phyloP scores from a whole-genome alignment of 371 early-diverging fungal species.

The Polyrhizophydium stewartii region DNA sequence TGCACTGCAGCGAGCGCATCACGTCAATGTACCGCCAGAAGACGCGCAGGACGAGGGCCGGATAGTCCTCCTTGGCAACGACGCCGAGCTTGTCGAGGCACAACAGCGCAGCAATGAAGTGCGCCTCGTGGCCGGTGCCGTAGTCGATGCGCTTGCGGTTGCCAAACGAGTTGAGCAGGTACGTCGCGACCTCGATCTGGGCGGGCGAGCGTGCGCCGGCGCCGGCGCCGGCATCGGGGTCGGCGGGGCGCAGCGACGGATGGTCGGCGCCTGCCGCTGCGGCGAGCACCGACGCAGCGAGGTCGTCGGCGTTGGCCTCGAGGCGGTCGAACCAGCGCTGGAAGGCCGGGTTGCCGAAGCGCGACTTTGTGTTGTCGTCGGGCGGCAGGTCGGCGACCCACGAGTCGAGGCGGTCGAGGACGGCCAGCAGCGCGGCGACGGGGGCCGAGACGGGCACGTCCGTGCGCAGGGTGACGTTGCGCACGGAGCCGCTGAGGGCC shows the following conservation, averaged over 20 bases:
- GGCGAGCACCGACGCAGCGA: not conserved
- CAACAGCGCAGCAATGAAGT: slow-evolving; percentile 92
- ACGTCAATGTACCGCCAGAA: slow-evolving; percentile 84
- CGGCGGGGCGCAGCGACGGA: slow-evolving; percentile 65
- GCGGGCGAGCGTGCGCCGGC: slow-evolving; percentile 28
- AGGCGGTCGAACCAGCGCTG: slow-evolving; percentile 71
- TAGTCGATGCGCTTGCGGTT: slow-evolving; percentile 96
- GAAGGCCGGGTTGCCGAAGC: slow-evolving; percentile 93
- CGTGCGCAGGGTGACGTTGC: slow-evolving; percentile 41
- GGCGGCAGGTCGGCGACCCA: slow-evolving; percentile 73
- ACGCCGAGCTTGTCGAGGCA: slow-evolving; percentile 75
- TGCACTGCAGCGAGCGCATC: slow-evolving; percentile 87
- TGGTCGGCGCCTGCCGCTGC: slow-evolving; percentile 59
- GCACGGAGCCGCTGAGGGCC: slow-evolving; percentile 56
- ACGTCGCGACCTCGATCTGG: slow-evolving; percentile 68
- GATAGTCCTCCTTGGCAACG: slow-evolving; percentile 59
- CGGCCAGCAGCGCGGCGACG: slow-evolving; percentile 45
- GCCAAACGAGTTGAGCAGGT: slow-evolving; percentile 90
- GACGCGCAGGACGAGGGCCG: slow-evolving; percentile 72
- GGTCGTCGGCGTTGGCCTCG: not conserved
- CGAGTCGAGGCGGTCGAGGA: slow-evolving; percentile 63
- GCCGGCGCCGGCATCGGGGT: not conserved
- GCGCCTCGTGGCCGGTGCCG: slow-evolving; percentile 99
- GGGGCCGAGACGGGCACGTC: slow-evolving; percentile 15
- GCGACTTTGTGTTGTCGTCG: slow-evolving; percentile 62